Evolutionary conservation across 2,329 filamentous ascomycete genomes (phyloP).

Genomic region (Verticillium alfalfae): DNA sequence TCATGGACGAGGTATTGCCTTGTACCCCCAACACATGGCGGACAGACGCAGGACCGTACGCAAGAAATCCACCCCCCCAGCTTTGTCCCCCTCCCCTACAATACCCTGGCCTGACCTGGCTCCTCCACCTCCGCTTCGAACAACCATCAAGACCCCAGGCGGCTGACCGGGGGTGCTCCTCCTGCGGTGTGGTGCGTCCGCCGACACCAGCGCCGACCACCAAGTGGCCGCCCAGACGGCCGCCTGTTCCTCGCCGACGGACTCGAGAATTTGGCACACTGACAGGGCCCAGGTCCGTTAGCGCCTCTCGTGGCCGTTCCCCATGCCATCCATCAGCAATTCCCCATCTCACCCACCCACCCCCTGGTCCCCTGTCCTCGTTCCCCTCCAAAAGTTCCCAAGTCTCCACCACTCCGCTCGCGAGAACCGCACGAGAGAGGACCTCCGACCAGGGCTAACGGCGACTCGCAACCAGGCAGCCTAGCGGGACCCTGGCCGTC

Average conservation of each 20-base stretch:
- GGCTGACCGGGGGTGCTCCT: neutral
- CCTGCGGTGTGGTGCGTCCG: neutral
- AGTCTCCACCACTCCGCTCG: neutral
- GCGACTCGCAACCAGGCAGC: neutral
- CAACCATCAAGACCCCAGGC: neutral
- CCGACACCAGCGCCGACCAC: neutral
- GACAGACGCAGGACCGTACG: neutral
- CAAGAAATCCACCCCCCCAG: neutral
- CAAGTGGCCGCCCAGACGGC: neutral
- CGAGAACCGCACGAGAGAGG: neutral
- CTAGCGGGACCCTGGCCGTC: neutral
- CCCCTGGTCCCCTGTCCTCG: conserved; percentile 1
- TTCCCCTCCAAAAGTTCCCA: conserved; percentile 1
- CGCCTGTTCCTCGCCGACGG: neutral
- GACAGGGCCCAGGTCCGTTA: neutral
- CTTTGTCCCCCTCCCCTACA: neutral
- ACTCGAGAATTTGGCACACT: neutral
- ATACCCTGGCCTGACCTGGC: neutral
- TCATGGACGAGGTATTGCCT: neutral
- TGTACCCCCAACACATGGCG: neutral
- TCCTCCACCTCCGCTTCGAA: neutral
- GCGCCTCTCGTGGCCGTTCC: neutral
- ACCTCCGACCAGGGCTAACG: neutral
- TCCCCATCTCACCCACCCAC: conserved; percentile 10
- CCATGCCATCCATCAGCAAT: conserved; percentile 8